Evolutionary conservation across 2,329 filamentous ascomycete species (phyloP).

Genomic region (Talaromyces sp.): DNA sequence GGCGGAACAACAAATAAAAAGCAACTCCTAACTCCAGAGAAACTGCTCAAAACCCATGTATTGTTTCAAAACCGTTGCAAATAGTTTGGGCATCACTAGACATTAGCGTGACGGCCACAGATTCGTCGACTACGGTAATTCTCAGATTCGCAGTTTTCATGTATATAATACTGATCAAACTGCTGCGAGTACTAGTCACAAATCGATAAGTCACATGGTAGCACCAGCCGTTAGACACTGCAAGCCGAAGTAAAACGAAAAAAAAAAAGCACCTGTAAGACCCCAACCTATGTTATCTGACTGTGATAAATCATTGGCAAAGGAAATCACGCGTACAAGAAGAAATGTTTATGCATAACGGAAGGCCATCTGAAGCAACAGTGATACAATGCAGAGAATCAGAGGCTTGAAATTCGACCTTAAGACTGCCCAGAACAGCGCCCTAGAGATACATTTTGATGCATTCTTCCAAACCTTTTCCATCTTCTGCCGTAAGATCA

Average conservation of each 20-base stretch:
- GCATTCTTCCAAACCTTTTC: conserved; percentile 1
- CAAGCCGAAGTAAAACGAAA: conserved; percentile 39
- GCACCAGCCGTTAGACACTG: conserved; percentile 35
- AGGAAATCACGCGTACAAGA: conserved; percentile 17
- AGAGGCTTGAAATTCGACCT: conserved; percentile 2
- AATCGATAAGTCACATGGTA: conserved; percentile 38
- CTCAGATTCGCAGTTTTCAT: conserved; percentile 31
- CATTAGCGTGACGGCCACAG: conserved; percentile 39
- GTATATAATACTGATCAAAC: conserved; percentile 45
- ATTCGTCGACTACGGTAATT: conserved; percentile 27
- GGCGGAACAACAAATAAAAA: conserved; percentile 35
- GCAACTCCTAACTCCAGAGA: conserved; percentile 40
- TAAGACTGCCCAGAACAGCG: conserved; percentile 7
- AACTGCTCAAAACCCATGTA: conserved; percentile 43
- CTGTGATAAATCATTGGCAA: conserved; percentile 7
- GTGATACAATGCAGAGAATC: conserved; percentile 12
- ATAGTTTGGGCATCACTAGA: conserved; percentile 42
- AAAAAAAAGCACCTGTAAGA: conserved; percentile 38
- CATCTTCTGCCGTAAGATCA: not conserved
- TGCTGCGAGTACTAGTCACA: conserved; percentile 39
- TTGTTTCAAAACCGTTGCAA: conserved; percentile 30
- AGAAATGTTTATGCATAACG: conserved; percentile 23
- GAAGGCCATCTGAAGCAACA: conserved; percentile 17
- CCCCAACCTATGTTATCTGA: conserved; percentile 35
- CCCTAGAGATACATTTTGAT: too few relatives aligned